These are phyloP conservation scores for Pseudocercospora cruenta DNA, from an alignment of 2,329 filamentous ascomycete genomes.

Conservation along the genomic window DNA sequence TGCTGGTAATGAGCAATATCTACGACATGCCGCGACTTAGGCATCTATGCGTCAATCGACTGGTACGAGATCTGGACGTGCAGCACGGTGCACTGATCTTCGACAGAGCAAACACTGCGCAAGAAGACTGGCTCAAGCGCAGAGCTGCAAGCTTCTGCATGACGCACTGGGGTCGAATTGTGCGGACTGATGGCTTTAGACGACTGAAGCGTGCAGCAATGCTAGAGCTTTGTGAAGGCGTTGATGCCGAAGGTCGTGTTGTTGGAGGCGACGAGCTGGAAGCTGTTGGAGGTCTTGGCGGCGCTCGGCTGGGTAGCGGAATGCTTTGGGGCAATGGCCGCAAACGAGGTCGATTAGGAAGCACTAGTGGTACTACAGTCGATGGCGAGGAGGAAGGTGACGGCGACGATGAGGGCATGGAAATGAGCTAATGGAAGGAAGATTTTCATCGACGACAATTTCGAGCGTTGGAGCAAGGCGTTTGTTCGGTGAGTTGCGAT, in stretches of 20 bases:
- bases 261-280: constrained; percentile 84
- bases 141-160: constrained; percentile 87
- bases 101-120: constrained; percentile 88
- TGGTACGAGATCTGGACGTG: constrained; percentile 88
- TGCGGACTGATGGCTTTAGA: constrained; percentile 85
- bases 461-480: background rate
- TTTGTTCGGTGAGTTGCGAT: background rate
- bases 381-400: constrained; percentile 43
- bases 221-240: constrained; percentile 89
- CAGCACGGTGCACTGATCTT: constrained; percentile 95
- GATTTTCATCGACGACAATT: background rate
- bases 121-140: constrained; percentile 90
- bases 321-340: constrained; percentile 42
- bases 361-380: constrained; percentile 48
- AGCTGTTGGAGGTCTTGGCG: constrained; percentile 58
- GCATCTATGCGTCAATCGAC: constrained; percentile 84
- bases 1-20: constrained; percentile 96
- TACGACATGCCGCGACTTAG: constrained; percentile 96
- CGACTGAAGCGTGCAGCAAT: constrained; percentile 76
- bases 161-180: constrained; percentile 91
- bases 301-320: constrained; percentile 49
- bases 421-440: constrained; percentile 27
- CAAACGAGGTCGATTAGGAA: constrained; percentile 49
- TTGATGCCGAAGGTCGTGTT: constrained; percentile 89
- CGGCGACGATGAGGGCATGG: constrained; percentile 40